Conservation (phyloP, 192 early-diverging fungal species). For the Funneliformis mosseae region DNA sequence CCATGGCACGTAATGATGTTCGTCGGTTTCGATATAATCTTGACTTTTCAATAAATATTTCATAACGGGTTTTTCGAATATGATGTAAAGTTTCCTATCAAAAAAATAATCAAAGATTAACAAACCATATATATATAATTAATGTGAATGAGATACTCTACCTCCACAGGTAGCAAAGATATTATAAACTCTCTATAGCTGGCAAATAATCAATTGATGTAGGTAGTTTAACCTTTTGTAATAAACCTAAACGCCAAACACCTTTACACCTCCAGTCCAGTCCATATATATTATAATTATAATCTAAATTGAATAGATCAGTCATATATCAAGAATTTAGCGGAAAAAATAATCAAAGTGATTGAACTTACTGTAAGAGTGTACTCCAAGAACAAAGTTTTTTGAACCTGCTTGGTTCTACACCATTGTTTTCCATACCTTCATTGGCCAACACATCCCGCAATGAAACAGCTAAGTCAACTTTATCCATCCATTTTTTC, state of each 20-base stretch:
- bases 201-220: slow-evolving; percentile 11
- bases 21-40: slow-evolving; percentile 21
- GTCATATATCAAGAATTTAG: not conserved
- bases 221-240: slow-evolving; percentile 23
- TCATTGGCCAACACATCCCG: slow-evolving; percentile 15
- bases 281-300: slow-evolving; percentile 32
- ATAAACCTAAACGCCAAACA: slow-evolving; percentile 23
- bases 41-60: slow-evolving; percentile 24
- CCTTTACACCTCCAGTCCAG: slow-evolving; percentile 17
- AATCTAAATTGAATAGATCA: slow-evolving; percentile 17
- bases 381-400: slow-evolving; percentile 24
- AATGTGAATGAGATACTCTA: not conserved
- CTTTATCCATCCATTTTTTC: slow-evolving; percentile 25
- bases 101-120: slow-evolving; percentile 6
- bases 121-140: not conserved
- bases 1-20: slow-evolving; percentile 1
- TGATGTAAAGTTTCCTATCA: slow-evolving; percentile 22
- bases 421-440: slow-evolving; percentile 26
- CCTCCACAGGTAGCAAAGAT: slow-evolving; percentile 18
- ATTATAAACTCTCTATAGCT: slow-evolving; percentile 14
- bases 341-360: not conserved
- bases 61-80: slow-evolving; percentile 21
- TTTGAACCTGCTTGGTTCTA: not conserved
- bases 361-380: slow-evolving; percentile 16
- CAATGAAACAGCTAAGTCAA: slow-evolving; percentile 17